Percentiles rank a stretch among this genome's conserved stretches.
phyloP scores from a whole-genome alignment of 768 basidiomycete genomes.

The Coprinopsis sp. region DNA sequence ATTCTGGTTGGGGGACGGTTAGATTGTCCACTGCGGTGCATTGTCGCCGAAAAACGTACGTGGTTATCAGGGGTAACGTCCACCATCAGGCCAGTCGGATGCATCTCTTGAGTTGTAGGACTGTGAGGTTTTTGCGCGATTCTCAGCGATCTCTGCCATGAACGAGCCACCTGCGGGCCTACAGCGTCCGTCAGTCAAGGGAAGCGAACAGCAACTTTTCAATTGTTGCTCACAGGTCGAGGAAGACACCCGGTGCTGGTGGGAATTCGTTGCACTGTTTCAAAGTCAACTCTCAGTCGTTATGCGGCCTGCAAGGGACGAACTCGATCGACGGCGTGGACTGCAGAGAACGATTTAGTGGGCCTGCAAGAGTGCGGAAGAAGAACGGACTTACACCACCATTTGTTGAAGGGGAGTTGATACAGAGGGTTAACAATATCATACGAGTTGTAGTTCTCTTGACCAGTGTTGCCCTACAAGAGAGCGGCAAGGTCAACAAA shows the following conservation, averaged over 20 bases:
- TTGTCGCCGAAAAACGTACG: slow-evolving; percentile 24
- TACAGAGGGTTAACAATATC: slow-evolving; percentile 39
- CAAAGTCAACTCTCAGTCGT: not conserved
- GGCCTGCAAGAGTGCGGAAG: slow-evolving; percentile 1
- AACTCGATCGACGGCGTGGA: slow-evolving; percentile 34
- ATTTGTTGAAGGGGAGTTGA: slow-evolving; percentile 33
- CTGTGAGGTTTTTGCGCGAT: slow-evolving; percentile 43
- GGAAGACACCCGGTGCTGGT: slow-evolving; percentile 35
- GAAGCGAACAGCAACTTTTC: not conserved
- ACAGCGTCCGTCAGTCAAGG: not conserved
- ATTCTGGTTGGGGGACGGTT: slow-evolving; percentile 24
- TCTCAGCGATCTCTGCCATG: slow-evolving; percentile 44
- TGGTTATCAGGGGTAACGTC: slow-evolving; percentile 39
- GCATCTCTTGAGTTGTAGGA: slow-evolving; percentile 36
- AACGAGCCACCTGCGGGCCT: slow-evolving; percentile 48
- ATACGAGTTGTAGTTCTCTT: slow-evolving; percentile 33
- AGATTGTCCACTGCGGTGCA: too few relatives aligned
- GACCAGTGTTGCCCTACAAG: slow-evolving; percentile 25
- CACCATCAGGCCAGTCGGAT: slow-evolving; percentile 45
- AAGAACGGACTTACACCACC: slow-evolving; percentile 39
- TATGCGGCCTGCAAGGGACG: slow-evolving; percentile 4
- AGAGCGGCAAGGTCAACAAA: not conserved
- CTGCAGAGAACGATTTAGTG: slow-evolving; percentile 16
- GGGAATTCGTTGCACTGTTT: slow-evolving; percentile 39
- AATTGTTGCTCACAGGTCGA: slow-evolving; percentile 40